These are phyloP conservation scores for Hibiscus mutabilis DNA, from an alignment of 345 rosid species.

Conservation along the genomic window DNA sequence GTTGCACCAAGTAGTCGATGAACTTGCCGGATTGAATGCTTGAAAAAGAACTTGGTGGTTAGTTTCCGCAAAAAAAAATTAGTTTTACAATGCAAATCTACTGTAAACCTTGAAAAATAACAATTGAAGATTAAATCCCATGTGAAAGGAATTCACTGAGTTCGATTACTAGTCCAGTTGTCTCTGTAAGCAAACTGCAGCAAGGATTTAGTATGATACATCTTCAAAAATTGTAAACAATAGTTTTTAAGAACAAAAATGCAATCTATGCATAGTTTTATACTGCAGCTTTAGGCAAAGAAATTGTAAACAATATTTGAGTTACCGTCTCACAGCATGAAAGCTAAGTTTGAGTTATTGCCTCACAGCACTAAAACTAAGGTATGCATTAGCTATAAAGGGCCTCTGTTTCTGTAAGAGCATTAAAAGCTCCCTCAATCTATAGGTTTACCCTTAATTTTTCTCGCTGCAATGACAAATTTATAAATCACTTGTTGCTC, in stretches of 20 bases:
- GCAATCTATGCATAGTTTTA: background rate
- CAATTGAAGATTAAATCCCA: background rate
- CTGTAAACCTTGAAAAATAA: too few relatives aligned
- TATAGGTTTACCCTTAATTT: background rate
- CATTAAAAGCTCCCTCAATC: background rate
- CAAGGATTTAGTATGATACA: background rate
- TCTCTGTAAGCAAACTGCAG: too few relatives aligned
- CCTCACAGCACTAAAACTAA: background rate
- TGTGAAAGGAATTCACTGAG: background rate
- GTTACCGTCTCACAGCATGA: too few relatives aligned
- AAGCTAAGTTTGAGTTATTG: background rate
- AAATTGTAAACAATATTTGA: background rate
- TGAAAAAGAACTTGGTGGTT: background rate
- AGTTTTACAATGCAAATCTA: background rate
- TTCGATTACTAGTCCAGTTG: background rate
- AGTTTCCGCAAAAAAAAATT: background rate
- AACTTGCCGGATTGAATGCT: slow-evolving; percentile 26
- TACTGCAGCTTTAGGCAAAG: background rate
- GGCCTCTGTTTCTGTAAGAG: background rate
- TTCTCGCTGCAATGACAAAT: background rate
- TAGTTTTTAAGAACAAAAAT: background rate
- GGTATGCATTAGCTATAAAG: background rate
- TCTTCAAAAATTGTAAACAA: background rate
- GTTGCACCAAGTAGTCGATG: slow-evolving; percentile 37
- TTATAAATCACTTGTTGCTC: slow-evolving; percentile 9